phyloP scores from a whole-genome alignment of 2,329 filamentous ascomycete genomes.

The Aspergillus ruber region DNA sequence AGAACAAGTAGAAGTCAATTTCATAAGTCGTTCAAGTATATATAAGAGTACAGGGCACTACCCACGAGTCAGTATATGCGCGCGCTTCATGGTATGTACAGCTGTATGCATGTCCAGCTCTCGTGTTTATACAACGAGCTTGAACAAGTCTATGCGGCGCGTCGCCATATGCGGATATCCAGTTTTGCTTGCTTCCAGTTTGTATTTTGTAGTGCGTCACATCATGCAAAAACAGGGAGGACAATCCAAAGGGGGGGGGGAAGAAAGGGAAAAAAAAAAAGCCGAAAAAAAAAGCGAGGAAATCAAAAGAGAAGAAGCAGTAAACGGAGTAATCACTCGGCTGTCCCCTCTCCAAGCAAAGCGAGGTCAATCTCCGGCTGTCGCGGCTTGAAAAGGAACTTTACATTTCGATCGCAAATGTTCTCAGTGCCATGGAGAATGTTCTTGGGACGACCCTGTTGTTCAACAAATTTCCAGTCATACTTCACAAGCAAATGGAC shows the following conservation, averaged over 20 bases:
- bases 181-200: too few relatives aligned
- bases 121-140: too few relatives aligned
- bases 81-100: too few relatives aligned
- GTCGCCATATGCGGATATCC: too few relatives aligned
- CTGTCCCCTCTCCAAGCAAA: constrained; percentile 10
- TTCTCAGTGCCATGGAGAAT: constrained; percentile 44
- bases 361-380: constrained; percentile 20
- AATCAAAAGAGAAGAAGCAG: background rate
- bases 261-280: background rate
- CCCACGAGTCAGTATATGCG: too few relatives aligned
- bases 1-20: too few relatives aligned
- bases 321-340: background rate
- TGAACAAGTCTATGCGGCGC: too few relatives aligned
- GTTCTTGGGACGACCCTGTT: constrained; percentile 32
- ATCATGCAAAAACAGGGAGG: background rate
- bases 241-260: background rate
- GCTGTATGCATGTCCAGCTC: too few relatives aligned
- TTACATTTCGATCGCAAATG: constrained; percentile 24
- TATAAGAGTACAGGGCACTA: too few relatives aligned
- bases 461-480: constrained; percentile 41
- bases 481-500: constrained; percentile 49
- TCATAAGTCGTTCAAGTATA: too few relatives aligned
- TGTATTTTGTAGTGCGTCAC: too few relatives aligned
- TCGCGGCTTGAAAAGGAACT: constrained; percentile 20
- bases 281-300: background rate